These are phyloP conservation scores for Claviceps capensis DNA, from an alignment of 2,329 filamentous ascomycete species.

Conservation along the genomic window DNA sequence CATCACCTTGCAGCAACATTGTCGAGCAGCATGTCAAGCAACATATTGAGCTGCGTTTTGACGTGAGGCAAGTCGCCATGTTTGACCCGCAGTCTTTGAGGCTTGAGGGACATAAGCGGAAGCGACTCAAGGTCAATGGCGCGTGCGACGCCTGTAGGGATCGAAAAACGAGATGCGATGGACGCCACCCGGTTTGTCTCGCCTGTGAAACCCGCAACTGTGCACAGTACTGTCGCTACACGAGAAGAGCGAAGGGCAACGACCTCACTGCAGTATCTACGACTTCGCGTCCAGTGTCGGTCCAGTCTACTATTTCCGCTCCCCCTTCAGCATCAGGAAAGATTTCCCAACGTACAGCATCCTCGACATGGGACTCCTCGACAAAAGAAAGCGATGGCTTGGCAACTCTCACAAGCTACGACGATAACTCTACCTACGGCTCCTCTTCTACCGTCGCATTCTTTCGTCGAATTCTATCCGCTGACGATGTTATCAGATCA, in stretches of 20 bases:
- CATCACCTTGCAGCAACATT: background rate
- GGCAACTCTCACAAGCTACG: slow-evolving; percentile 2
- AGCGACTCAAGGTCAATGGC: slow-evolving; percentile 2
- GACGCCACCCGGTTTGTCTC: background rate
- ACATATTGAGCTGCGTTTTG: background rate
- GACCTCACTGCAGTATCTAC: background rate
- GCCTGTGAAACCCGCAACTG: slow-evolving; percentile 2
- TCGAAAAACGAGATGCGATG: slow-evolving; percentile 3
- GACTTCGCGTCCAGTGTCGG: background rate
- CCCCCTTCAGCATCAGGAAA: background rate
- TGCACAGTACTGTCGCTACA: slow-evolving; percentile 1
- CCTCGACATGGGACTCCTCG: background rate
- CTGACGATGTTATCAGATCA: background rate
- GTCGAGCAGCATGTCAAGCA: background rate
- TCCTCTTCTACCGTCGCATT: slow-evolving; percentile 3
- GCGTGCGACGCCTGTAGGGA: slow-evolving; percentile 2
- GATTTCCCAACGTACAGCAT: background rate
- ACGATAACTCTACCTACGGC: slow-evolving; percentile 2
- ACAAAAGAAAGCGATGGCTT: slow-evolving; percentile 4
- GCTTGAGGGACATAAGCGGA: background rate
- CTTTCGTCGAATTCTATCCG: slow-evolving; percentile 1
- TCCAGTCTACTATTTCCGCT: background rate
- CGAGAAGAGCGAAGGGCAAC: background rate
- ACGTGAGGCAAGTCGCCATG: background rate
- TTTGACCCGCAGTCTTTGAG: background rate